Evolutionary conservation across 2,329 filamentous ascomycete species (phyloP).

Genomic region (Parastagonospora nodorum): DNA sequence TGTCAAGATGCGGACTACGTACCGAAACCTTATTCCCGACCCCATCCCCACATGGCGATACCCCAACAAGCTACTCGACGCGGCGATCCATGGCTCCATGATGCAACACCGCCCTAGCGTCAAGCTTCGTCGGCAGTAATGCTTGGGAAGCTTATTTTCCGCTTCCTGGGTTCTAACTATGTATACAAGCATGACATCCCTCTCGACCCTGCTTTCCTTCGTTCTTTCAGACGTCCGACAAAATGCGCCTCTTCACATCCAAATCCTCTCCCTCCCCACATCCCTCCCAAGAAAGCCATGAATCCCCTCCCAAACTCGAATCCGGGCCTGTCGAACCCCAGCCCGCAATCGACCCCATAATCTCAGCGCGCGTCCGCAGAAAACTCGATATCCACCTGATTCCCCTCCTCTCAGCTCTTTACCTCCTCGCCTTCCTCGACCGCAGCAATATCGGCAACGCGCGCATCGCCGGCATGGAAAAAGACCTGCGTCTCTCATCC

Average conservation of each 20-base stretch:
- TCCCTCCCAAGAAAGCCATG: background rate
- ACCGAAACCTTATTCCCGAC: too few relatives aligned
- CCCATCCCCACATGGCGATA: background rate
- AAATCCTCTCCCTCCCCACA: too few relatives aligned
- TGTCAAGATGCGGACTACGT: too few relatives aligned
- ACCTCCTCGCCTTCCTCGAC: slow-evolving; percentile 44
- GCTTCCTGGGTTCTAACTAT: background rate
- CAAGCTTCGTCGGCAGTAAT: background rate
- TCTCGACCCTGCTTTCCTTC: background rate
- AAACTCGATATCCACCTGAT: slow-evolving; percentile 40
- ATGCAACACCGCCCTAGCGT: background rate
- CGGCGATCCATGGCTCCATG: too few relatives aligned
- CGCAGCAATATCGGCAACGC: slow-evolving; percentile 50
- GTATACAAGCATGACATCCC: background rate
- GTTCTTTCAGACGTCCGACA: background rate
- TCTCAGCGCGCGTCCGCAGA: slow-evolving; percentile 32
- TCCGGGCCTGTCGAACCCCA: slow-evolving; percentile 8
- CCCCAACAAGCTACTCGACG: background rate
- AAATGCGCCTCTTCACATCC: background rate
- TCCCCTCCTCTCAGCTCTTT: slow-evolving; percentile 40
- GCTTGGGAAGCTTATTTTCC: background rate
- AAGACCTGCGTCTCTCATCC: slow-evolving; percentile 34
- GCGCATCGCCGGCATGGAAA: slow-evolving; percentile 47
- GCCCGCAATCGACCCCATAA: background rate
- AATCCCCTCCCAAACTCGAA: background rate